phyloP scores from a whole-genome alignment of 495 filamentous ascomycete genomes.

The Penicillium canescens region DNA sequence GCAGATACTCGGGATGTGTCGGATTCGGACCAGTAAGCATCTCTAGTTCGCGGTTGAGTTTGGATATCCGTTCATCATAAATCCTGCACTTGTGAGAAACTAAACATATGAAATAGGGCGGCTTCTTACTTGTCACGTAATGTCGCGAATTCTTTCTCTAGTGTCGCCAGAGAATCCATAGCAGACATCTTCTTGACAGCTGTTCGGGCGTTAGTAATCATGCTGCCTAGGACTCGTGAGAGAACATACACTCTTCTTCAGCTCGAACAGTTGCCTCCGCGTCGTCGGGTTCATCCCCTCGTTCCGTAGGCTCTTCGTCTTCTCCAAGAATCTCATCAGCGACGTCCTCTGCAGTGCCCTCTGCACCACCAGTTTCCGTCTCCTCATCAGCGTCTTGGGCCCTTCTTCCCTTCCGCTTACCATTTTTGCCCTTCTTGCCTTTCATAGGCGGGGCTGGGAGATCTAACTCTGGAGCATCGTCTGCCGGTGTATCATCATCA shows the following conservation, averaged over 20 bases:
- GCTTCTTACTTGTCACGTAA: conserved; percentile 78
- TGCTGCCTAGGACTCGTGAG: background rate
- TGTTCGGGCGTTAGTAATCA: conserved; percentile 49
- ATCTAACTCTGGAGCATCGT: conserved; percentile 40
- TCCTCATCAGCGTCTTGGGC: conserved; percentile 41
- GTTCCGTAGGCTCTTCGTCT: conserved; percentile 47
- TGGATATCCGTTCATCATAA: conserved; percentile 80
- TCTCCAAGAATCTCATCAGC: conserved; percentile 42
- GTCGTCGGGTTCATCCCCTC: conserved; percentile 42
- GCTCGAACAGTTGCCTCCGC: conserved; percentile 37
- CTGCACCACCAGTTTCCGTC: conserved; percentile 25
- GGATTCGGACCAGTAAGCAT: conserved; percentile 74
- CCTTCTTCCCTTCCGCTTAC: conserved; percentile 47
- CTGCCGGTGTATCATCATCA: conserved; percentile 38
- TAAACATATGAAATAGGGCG: background rate
- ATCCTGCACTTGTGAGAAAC: conserved; percentile 54
- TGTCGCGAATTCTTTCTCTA: conserved; percentile 82
- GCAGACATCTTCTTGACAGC: conserved; percentile 78
- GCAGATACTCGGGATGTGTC: conserved; percentile 85
- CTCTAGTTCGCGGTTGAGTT: conserved; percentile 79
- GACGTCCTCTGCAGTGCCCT: conserved; percentile 25
- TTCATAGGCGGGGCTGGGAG: conserved; percentile 29
- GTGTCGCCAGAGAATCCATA: conserved; percentile 71
- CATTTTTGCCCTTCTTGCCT: conserved; percentile 43
- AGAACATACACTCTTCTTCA: conserved; percentile 72